Base-by-base conservation (phyloP, 208 protist species). In the Trypanosoma congolense region DNA sequence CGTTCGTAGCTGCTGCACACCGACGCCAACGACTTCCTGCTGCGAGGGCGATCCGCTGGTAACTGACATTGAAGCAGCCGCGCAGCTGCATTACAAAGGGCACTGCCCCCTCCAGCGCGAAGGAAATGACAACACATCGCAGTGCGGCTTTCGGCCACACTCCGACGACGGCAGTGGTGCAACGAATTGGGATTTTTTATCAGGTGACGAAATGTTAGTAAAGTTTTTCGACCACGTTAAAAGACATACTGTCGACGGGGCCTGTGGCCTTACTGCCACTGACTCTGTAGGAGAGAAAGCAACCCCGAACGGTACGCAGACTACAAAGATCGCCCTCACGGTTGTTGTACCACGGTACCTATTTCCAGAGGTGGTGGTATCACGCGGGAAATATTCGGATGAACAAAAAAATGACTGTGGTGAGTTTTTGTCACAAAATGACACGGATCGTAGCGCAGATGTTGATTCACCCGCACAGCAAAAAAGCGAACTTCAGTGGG, bases 201-300 rank as follows among this genome's bases (percentile, higher is more conserved):
- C 69, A 3, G 78, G 78, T 25, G 76, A 87, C 48, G 74, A 91
- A 31, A 57, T 90, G 21, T 82, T 95, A 42, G 72, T 90, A 3
- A 61, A 73, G 31, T 92, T 90, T 57, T 71, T 95, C 24, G 88
- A 90, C 67, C 76, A 89, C 56, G 40, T 95, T 9, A 95, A 95
- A 66, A 69, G 77, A 54, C 80, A 86, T 53, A 76, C 75, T 21
- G 54, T 95, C 10, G 80, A 95, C 60, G 73, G 65, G 8, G 81
- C 77, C 9, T 95, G 87, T 52, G 77, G 77, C 25, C 57, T 94
- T 25, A 70, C 65, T 2, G 36, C 55, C 28, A 52, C 41, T 6
- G 62, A 42, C 2, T 48, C 52, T 5, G 44, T 30, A 14, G 50
- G 18, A 41, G 42, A 58, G 18, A 25, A 57, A 41, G 21, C 56